Evolutionary conservation across 192 early-diverging fungal genomes (phyloP), one percentile per base, ranked within the genome.

Genomic region (Diversispora epigaea): DNA sequence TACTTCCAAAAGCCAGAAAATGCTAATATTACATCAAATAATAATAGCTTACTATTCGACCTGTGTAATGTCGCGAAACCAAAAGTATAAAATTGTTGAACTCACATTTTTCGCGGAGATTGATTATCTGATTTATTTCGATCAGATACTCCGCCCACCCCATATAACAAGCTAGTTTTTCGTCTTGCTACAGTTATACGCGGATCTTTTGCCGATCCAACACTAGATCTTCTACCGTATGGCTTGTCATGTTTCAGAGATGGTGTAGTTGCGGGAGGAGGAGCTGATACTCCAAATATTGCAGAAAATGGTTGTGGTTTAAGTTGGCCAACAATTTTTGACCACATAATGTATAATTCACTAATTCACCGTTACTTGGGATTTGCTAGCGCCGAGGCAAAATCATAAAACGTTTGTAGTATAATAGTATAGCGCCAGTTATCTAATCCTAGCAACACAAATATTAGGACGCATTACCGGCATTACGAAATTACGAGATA

Each of bases 281-380:
- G 39, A n/a, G 61, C 8, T 44, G n/a, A 21, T 47, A 22, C 6
- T 54, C 55, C 58, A 50, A 54, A 62, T 40, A 64, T 17, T 64
- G 71, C 8, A 11, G 61, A 25, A 63, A 63, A 32, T 11, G 43
- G 66, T 50, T 68, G 66, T 52, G 12, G 52, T 14, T 65, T 75
- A 40, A 75, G 12, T 54, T 75, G 73, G 49, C 73, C 73, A 55
- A 75, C 73, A 43, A 75, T 15, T 54, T 52, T 75, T 39, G 73
- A 65, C 73, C 73, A 75, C 73, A 75, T 75, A 67, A 22, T 67
- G 43, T 67, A 47, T 44, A 44, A 44, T 32, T 64, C 62, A 40
- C 43, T 43, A 17, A 32, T 32, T 32, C 41, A 64, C 62, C 62
- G 62, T 64, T 64, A 64, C 25, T 62, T 62, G 32, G 39, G 39